Evolutionary conservation across 2,329 filamentous ascomycete genomes (phyloP).

Genomic region (Paecilomyces formosus): DNA sequence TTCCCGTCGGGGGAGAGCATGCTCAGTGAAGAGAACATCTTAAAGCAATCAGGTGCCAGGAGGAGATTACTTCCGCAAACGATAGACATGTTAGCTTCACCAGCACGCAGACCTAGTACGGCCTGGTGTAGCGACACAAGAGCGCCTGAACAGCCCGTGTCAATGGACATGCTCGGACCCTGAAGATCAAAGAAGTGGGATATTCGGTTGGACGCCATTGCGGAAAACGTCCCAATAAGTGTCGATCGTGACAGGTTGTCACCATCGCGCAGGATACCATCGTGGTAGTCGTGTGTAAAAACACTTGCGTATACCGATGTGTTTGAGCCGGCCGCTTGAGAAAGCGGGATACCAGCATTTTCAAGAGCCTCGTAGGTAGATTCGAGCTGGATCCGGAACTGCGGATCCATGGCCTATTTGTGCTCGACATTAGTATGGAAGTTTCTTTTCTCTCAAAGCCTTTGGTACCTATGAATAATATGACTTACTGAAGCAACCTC

Average conservation of each 20-base stretch:
- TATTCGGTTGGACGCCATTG: constrained; percentile 2
- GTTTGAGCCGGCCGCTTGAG: neutral
- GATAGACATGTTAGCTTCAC: constrained; percentile 1
- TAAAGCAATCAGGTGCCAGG: neutral
- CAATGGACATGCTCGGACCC: constrained; percentile 5
- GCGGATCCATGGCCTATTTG: constrained; percentile 2
- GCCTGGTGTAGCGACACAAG: constrained; percentile 5
- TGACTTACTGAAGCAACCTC: constrained; percentile 5
- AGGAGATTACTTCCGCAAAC: constrained; percentile 7
- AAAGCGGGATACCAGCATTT: constrained; percentile 10
- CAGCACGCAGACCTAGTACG: neutral
- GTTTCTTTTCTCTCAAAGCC: neutral
- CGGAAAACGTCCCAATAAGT: neutral
- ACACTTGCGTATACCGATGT: constrained; percentile 1
- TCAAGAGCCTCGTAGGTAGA: constrained; percentile 10
- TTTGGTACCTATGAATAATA: neutral
- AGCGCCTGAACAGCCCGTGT: constrained; percentile 6
- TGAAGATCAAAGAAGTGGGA: constrained; percentile 4
- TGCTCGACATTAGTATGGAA: neutral
- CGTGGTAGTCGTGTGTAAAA: constrained; percentile 3
- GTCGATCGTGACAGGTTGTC: neutral
- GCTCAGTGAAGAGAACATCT: neutral
- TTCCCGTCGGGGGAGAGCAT: constrained; percentile 4
- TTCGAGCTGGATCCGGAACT: constrained; percentile 6
- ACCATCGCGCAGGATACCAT: neutral